Conservation (phyloP, 164 flowering plant genomes). For the Piper betle region DNA sequence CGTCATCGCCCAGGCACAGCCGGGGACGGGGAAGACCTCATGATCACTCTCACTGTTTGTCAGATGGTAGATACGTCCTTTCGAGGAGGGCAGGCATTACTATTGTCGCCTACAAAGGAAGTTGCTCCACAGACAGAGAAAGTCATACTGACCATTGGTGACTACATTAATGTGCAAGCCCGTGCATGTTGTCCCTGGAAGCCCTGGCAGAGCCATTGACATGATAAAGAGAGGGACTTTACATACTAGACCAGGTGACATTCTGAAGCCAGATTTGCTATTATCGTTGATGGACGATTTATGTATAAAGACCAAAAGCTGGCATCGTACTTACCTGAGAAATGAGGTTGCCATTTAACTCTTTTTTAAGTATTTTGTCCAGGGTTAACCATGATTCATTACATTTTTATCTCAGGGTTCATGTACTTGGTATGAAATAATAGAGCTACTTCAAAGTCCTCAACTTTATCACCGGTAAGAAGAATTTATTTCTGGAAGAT, state of each 20-base stretch:
- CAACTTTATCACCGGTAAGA: slow-evolving; percentile 95
- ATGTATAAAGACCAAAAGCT: too few relatives aligned
- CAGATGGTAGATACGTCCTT: too few relatives aligned
- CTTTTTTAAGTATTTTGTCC: slow-evolving; percentile 13
- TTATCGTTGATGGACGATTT: slow-evolving; percentile 68
- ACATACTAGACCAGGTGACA: slow-evolving; percentile 68
- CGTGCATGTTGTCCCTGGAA: slow-evolving; percentile 84
- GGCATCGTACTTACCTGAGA: too few relatives aligned
- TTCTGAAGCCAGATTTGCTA: too few relatives aligned
- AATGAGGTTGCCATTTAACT: too few relatives aligned
- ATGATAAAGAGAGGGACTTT: slow-evolving; percentile 92
- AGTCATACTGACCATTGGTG: too few relatives aligned
- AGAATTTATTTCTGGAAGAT: slow-evolving; percentile 81
- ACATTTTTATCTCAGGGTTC: slow-evolving; percentile 61
- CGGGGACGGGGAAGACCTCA: too few relatives aligned
- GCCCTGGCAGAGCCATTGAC: slow-evolving; percentile 94
- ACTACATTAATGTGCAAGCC: slow-evolving; percentile 71
- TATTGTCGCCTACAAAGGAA: too few relatives aligned
- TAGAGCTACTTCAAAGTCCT: slow-evolving; percentile 60
- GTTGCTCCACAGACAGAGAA: slow-evolving; percentile 85
- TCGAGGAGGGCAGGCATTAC: too few relatives aligned
- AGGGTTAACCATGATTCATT: slow-evolving; percentile 49
- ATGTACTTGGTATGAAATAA: neutral
- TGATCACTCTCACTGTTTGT: too few relatives aligned
- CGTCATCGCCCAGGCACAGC: too few relatives aligned